Conservation (phyloP, 108 stramenopile genomes). For the Seminavis robusta region DNA sequence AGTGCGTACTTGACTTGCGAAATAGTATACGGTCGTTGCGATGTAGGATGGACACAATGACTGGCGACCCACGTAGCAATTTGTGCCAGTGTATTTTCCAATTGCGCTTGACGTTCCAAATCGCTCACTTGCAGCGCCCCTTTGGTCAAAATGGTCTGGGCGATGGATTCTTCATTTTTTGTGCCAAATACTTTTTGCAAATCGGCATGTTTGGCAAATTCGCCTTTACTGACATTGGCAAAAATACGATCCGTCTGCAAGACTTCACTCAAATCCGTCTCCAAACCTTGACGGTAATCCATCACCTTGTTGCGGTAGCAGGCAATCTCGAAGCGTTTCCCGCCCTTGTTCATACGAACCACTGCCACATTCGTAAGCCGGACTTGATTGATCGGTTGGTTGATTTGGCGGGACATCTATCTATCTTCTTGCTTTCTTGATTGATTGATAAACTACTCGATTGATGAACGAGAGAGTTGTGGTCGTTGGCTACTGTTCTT, state of each 20-base stretch:
- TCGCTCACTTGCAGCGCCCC: slow-evolving; percentile 91
- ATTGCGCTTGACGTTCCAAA: slow-evolving; percentile 77
- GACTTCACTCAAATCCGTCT: slow-evolving; percentile 96
- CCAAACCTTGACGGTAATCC: slow-evolving; percentile 95
- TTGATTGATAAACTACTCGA: too few species aligned
- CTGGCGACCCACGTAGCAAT: slow-evolving; percentile 90
- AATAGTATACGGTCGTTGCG: slow-evolving; percentile 87
- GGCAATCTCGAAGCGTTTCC: slow-evolving; percentile 98
- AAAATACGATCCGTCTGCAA: slow-evolving; percentile 96
- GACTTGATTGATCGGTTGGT: slow-evolving; percentile 92
- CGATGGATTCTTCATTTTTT: slow-evolving; percentile 69
- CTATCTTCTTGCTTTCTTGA: too few species aligned
- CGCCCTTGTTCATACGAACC: slow-evolving; percentile 81
- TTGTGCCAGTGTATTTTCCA: slow-evolving; percentile 77
- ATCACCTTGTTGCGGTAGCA: slow-evolving; percentile 98
- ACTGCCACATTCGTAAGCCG: slow-evolving; percentile 97
- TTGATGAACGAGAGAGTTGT: too few species aligned
- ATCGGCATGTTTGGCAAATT: slow-evolving; percentile 87
- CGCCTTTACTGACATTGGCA: slow-evolving; percentile 94
- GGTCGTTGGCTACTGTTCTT: too few species aligned
- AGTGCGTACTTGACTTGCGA: slow-evolving; percentile 84
- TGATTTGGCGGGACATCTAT: slow-evolving; percentile 75
- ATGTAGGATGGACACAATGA: slow-evolving; percentile 89
- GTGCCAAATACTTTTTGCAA: slow-evolving; percentile 88
- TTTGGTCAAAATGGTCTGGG: slow-evolving; percentile 78